A percentile compares a stretch with the other conserved stretches of the same genome.
phyloP scores from a whole-genome alignment of 225 moss, liverwort and hornwort genomes.

The Polytrichum commune region DNA sequence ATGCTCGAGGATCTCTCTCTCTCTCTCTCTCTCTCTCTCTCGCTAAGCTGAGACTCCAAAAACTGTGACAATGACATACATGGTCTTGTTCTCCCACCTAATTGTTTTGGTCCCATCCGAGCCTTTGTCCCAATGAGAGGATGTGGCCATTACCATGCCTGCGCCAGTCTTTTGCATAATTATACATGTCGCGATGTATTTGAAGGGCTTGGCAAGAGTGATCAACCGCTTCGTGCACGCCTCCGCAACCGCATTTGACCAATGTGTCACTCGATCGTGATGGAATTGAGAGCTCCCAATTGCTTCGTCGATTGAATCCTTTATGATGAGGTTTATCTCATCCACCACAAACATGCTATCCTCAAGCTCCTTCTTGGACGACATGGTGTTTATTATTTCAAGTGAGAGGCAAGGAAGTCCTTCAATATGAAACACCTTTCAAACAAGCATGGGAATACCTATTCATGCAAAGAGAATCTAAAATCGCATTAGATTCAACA shows the following conservation, averaged over 20 bases:
- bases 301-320: conserved; percentile 88
- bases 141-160: conserved; percentile 82
- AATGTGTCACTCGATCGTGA: conserved; percentile 77
- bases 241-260: conserved; percentile 78
- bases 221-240: conserved; percentile 70
- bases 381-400: conserved; percentile 17
- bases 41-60: conserved; percentile 58
- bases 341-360: conserved; percentile 65
- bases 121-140: conserved; percentile 76
- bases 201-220: conserved; percentile 76
- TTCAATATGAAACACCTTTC: no score
- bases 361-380: conserved; percentile 36
- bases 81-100: conserved; percentile 85
- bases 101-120: conserved; percentile 74
- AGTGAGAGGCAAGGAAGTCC: no score
- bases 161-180: conserved; percentile 96
- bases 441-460: no score
- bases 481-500: no score
- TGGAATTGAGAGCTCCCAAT: conserved; percentile 74
- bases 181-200: conserved; percentile 80
- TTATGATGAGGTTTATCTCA: conserved; percentile 79
- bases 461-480: no score
- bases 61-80: conserved; percentile 83
- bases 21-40: no score
- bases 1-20: no score